Evolutionary conservation across 192 early-diverging fungal genomes (phyloP).

Genomic region (Coemansia sp.): DNA sequence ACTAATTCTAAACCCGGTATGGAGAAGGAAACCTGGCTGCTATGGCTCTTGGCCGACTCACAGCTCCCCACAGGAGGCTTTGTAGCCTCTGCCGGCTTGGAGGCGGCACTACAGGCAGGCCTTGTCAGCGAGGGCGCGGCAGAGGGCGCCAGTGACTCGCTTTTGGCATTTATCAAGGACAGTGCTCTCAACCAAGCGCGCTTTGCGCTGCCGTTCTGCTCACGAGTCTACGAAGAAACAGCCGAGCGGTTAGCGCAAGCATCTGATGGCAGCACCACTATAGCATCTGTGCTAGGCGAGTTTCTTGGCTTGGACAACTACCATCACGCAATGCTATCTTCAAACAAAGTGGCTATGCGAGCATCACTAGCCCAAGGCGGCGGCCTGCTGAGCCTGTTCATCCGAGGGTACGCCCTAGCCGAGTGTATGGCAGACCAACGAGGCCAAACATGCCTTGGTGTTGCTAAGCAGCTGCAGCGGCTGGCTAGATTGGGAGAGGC

Average conservation of each 20-base stretch:
- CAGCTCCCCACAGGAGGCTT: slow-evolving; percentile 94
- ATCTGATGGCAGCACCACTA: slow-evolving; percentile 5
- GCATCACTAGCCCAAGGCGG: slow-evolving; percentile 51
- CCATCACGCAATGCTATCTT: slow-evolving; percentile 43
- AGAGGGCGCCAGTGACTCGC: slow-evolving; percentile 27
- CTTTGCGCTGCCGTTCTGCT: slow-evolving; percentile 69
- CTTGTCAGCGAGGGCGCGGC: slow-evolving; percentile 40
- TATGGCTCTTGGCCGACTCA: slow-evolving; percentile 86
- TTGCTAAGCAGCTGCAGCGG: slow-evolving; percentile 51
- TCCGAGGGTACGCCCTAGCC: slow-evolving; percentile 41
- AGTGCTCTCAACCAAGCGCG: slow-evolving; percentile 70
- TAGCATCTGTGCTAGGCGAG: neutral
- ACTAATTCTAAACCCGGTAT: neutral
- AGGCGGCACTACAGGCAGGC: slow-evolving; percentile 75
- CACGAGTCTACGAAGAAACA: slow-evolving; percentile 19
- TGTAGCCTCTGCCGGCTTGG: slow-evolving; percentile 88
- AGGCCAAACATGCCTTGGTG: slow-evolving; percentile 16
- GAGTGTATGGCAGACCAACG: slow-evolving; percentile 27
- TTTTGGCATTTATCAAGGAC: slow-evolving; percentile 53
- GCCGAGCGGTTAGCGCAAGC: slow-evolving; percentile 13
- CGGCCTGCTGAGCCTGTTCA: slow-evolving; percentile 50
- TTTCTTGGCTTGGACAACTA: slow-evolving; percentile 24
- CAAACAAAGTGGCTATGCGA: slow-evolving; percentile 45
- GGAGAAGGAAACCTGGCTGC: slow-evolving; percentile 65
- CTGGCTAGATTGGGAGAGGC: slow-evolving; percentile 44